A percentile compares a stretch with the other conserved stretches of the same genome.
phyloP scores from a whole-genome alignment of 257 asterid genomes.

The Gentiana straminea region DNA sequence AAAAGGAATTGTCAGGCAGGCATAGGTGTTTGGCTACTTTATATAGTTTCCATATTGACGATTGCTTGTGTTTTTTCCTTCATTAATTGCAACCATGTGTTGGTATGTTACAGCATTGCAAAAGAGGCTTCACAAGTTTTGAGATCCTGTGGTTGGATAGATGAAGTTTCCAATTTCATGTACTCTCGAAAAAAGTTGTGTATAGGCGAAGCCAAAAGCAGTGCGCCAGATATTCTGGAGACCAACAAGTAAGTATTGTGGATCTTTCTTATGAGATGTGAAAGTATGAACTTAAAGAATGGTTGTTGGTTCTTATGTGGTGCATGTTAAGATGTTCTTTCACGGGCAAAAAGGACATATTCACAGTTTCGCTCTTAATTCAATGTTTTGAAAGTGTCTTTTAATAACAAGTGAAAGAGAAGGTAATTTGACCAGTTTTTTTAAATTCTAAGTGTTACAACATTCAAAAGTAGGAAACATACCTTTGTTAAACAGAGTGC shows the following conservation, averaged over 20 bases:
- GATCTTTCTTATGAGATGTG: constrained; percentile 3
- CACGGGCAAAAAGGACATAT: too few species aligned
- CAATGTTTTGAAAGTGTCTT: too few species aligned
- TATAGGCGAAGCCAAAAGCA: constrained; percentile 24
- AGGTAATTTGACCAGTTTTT: too few species aligned
- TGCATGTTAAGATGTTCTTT: not conserved
- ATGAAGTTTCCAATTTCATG: constrained; percentile 67
- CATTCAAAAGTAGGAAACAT: too few species aligned
- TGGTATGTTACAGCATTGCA: constrained; percentile 45
- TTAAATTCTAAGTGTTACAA: too few species aligned
- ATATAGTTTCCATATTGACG: too few species aligned
- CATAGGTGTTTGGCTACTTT: too few species aligned
- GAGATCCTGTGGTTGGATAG: constrained; percentile 74
- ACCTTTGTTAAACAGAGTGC: too few species aligned
- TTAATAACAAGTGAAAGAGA: too few species aligned
- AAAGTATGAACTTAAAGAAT: not conserved
- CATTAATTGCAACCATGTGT: constrained; percentile 7
- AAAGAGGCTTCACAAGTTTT: constrained; percentile 62
- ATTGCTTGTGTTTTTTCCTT: not conserved
- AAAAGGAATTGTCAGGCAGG: too few species aligned
- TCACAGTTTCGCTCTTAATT: too few species aligned
- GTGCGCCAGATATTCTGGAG: constrained; percentile 28
- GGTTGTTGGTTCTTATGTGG: not conserved
- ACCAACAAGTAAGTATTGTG: constrained; percentile 59
- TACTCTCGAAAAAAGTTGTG: constrained; percentile 47